These are phyloP conservation scores for Raddia distichophylla DNA, from an alignment of 176 grass and related monocot species.

Conservation along the genomic window DNA sequence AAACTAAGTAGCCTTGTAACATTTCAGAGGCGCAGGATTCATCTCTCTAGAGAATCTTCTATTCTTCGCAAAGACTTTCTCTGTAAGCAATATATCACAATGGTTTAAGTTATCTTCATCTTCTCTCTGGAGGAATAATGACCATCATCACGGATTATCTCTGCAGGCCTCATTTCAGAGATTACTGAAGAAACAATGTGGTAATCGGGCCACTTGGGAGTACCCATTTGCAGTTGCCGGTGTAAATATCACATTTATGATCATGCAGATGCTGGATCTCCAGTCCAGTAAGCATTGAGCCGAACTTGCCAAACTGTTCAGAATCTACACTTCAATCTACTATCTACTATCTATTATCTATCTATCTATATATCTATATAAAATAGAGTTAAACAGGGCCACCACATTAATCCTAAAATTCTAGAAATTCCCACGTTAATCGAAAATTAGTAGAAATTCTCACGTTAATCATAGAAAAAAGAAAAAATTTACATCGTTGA, in stretches of 20 bases:
- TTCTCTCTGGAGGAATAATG: background rate
- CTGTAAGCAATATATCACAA: slow-evolving; percentile 57
- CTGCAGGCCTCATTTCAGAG: slow-evolving; percentile 86
- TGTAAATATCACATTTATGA: slow-evolving; percentile 98
- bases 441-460: no score
- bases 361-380: no score
- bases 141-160: slow-evolving; percentile 24
- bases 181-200: slow-evolving; percentile 77
- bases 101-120: slow-evolving; percentile 3
- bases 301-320: background rate
- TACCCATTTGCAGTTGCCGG: slow-evolving; percentile 95
- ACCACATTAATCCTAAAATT: no score
- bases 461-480: no score
- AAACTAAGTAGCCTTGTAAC: background rate
- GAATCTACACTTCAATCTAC: background rate
- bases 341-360: no score
- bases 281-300: slow-evolving; percentile 63
- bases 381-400: no score
- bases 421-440: no score
- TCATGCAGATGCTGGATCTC: slow-evolving; percentile 99
- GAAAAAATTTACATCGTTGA: no score
- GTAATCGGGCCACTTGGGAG: slow-evolving; percentile 84
- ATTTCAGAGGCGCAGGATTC: slow-evolving; percentile 77
- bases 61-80: slow-evolving; percentile 96
- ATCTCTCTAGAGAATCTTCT: slow-evolving; percentile 97